These are phyloP conservation scores for Taphrina deformans DNA, from an alignment of 1,139 yeast species.

Conservation along the genomic window DNA sequence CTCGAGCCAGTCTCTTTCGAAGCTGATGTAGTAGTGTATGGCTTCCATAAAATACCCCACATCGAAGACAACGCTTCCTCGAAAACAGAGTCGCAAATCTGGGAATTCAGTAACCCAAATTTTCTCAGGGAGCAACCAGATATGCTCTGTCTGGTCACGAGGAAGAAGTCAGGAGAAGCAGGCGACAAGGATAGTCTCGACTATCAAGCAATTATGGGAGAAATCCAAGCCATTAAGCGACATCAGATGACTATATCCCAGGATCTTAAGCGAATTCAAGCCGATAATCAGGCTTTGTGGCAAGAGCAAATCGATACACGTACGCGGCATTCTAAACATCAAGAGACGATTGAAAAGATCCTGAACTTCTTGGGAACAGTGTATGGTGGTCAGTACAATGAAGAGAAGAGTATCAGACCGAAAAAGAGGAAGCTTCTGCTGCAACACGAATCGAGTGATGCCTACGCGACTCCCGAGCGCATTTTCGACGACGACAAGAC, in stretches of 20 bases:
- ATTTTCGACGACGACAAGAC: constrained; percentile 18
- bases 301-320: constrained; percentile 78
- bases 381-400: constrained; percentile 17
- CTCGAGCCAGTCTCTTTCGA: not conserved
- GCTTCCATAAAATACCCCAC: constrained; percentile 83
- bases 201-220: constrained; percentile 53
- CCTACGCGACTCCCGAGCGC: not conserved
- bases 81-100: constrained; percentile 34
- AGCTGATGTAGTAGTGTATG: constrained; percentile 58
- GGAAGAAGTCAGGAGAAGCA: constrained; percentile 45
- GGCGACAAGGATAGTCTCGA: constrained; percentile 44
- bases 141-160: constrained; percentile 53
- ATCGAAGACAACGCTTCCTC: constrained; percentile 35
- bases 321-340: constrained; percentile 80
- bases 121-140: constrained; percentile 71
- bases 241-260: constrained; percentile 81
- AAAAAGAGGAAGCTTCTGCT: constrained; percentile 29
- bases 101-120: constrained; percentile 44
- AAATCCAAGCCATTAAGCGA: constrained; percentile 71
- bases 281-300: constrained; percentile 90
- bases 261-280: constrained; percentile 75
- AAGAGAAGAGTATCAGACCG: constrained; percentile 21
- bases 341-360: constrained; percentile 83
- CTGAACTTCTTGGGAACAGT: constrained; percentile 64
- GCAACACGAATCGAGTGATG: constrained; percentile 22